Base-by-base conservation (phyloP, 148 eudicot species). In the Camellia japonica region DNA sequence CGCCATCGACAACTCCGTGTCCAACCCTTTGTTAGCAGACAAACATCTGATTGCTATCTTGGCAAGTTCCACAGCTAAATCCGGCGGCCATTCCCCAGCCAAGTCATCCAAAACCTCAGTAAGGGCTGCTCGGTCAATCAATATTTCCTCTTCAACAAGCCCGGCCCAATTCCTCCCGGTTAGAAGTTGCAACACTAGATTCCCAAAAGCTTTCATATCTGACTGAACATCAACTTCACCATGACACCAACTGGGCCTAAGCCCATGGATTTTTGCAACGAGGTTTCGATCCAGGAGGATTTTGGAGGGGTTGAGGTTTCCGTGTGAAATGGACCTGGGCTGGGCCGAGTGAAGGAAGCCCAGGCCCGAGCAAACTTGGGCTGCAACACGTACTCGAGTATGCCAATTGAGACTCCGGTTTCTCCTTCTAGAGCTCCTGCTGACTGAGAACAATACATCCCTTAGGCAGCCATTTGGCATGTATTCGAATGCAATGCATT, bases 391-490 rank as follows among this genome's bases (percentile, higher is more conserved):
- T 49, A 90, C 64, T 19, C 97, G 78, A 14, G 84, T 82, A 74
- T 84, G 90, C 98, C 98, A 94, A 65, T 82, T 84, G 44, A 92
- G 89, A 46, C 70, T 65, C 76, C 61, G 80, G 77, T 81, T 85
- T 82, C 79, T 86, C 9, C 83, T 71, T 46, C 81, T 83, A 38
- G 73, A 52, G 82, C 78, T 67, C 61, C 80, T 73, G 42, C 11
- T 66, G 47, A 7, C 46, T 12, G 90, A 83, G 80, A 89, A 92
- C 19, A 94, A 49, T 73, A 80, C 83, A 82, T 93, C 90, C 69
- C 91, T 82, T 55, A 93, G 76, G 88, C 93, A 84, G 60, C 95
- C 93, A 41, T 90, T 90, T 76, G 88, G 91, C 91, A 89, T 87
- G 84, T 89, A 90, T 75, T 93, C 96, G 3, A 87, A 94, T 16